Evolutionary conservation across 768 basidiomycete species (phyloP), one percentile per base, ranked within the genome.

Genomic region (Gautieria morchelliformis): DNA sequence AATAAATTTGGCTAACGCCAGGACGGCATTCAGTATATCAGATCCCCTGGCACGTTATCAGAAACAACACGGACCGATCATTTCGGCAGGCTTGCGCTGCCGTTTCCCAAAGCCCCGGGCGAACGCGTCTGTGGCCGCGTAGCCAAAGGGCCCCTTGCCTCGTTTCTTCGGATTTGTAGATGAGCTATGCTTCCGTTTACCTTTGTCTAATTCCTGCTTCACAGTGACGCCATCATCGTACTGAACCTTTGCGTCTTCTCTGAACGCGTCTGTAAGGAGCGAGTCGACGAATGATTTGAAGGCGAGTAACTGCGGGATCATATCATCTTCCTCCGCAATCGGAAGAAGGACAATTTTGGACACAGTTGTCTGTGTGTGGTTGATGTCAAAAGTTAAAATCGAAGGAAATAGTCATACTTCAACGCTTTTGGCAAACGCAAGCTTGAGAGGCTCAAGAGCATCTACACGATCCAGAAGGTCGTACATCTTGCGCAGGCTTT

Each of bases 21-120:
- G 17, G n/a, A 42, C 33, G 14, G 39, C 11, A 50, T 45, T 37
- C 10, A 35, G 56, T 37, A 39, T 45, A 42, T 24, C 15, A 12
- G 17, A 19, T n/a, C 35, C 35, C 10, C 6, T 39, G 19, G 51
- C 65, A 46, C 9, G 66, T 65, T 65, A 32, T 19, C 1, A 42
- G 27, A 42, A 11, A 20, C 11, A 4, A 39, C 5, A 37, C 53
- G 14, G 6, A 57, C 56, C 56, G 54, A 94, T 86, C 81, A 93
- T 84, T 70, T 95, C 93, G 0, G 93, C 92, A 7, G 92, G 91
- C 65, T 89, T 93, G 65, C 82, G 85, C 58, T 64, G 64, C 30
- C 83, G 78, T 44, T 86, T 80, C 2, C 79, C 76, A 74, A 93
- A 93, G 22, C 86, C 89, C 30, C 64, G 71, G 3, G 77, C 69